Conservation (phyloP, 805 yeast genomes). For the Saccharomyces kudriavzevii region DNA sequence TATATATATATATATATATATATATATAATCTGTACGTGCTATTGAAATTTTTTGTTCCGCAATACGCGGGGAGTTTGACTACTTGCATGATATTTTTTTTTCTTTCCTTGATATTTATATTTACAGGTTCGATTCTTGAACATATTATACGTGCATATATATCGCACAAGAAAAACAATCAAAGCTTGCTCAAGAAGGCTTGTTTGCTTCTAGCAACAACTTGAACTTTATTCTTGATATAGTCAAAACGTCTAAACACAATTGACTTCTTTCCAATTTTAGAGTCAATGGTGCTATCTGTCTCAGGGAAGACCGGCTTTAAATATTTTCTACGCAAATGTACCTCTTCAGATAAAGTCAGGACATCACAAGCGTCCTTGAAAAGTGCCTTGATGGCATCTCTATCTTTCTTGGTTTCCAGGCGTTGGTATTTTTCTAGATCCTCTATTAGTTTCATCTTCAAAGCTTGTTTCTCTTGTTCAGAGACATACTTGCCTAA, state of each 20-base stretch:
- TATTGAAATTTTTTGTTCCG: background rate
- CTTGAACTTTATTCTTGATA: slow-evolving; percentile 42
- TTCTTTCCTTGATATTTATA: background rate
- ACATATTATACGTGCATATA: background rate
- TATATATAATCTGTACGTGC: background rate
- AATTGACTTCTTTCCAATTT: slow-evolving; percentile 44
- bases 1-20: too few species aligned
- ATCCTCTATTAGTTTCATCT: slow-evolving; percentile 19
- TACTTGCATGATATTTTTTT: background rate
- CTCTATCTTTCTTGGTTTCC: slow-evolving; percentile 25
- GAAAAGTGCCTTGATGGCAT: slow-evolving; percentile 38
- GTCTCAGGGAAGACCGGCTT: slow-evolving; percentile 50
- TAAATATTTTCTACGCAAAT: slow-evolving; percentile 43
- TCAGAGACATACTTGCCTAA: slow-evolving; percentile 17
- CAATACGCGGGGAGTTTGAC: background rate
- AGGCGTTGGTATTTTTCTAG: slow-evolving; percentile 11
- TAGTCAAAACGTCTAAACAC: slow-evolving; percentile 55
- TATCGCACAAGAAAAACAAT: background rate
- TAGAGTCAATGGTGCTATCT: slow-evolving; percentile 31
- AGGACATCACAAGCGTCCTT: slow-evolving; percentile 26
- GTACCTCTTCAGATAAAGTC: slow-evolving; percentile 26
- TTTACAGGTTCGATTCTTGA: background rate
- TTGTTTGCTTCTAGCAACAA: slow-evolving; percentile 45
- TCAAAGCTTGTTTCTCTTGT: slow-evolving; percentile 27
- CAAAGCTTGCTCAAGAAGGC: slow-evolving; percentile 34